These are phyloP conservation scores for Coniochaeta prunicola DNA, from an alignment of 2,329 filamentous ascomycete species.

Conservation along the genomic window DNA sequence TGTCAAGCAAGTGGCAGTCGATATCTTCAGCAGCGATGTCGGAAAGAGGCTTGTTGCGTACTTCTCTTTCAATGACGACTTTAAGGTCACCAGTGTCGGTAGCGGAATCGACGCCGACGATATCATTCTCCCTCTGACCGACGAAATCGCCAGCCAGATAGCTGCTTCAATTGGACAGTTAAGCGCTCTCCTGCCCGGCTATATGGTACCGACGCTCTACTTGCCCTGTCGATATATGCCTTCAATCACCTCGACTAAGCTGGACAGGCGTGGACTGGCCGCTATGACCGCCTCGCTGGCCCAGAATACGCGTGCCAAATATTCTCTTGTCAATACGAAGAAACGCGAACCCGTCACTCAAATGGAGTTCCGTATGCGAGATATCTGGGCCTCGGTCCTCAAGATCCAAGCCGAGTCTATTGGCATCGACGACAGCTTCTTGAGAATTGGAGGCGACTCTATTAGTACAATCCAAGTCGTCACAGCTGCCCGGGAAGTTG, in stretches of 20 bases:
- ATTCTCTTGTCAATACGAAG: too few species aligned
- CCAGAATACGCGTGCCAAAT: too few species aligned
- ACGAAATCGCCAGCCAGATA: too few species aligned
- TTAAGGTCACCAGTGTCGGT: too few species aligned
- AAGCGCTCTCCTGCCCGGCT: neutral
- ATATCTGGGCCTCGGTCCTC: neutral
- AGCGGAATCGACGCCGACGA: too few species aligned
- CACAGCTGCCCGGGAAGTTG: too few species aligned
- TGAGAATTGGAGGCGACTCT: neutral
- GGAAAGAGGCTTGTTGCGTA: too few species aligned
- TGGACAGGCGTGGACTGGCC: neutral
- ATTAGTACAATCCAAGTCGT: neutral
- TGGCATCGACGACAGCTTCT: neutral
- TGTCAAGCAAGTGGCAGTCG: too few species aligned
- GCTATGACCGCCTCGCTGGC: neutral
- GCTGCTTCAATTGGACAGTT: too few species aligned
- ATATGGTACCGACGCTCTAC: neutral
- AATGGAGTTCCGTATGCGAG: neutral
- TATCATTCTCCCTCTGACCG: too few species aligned
- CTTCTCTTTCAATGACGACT: too few species aligned
- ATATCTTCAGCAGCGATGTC: too few species aligned
- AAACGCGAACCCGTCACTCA: neutral
- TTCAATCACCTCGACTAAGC: neutral
- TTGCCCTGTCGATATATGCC: neutral
- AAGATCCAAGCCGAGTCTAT: neutral